Percentiles rank a stretch among this genome's conserved stretches.
phyloP scores from a whole-genome alignment of 2,329 filamentous ascomycete genomes.

The Xylariaceae sp. region DNA sequence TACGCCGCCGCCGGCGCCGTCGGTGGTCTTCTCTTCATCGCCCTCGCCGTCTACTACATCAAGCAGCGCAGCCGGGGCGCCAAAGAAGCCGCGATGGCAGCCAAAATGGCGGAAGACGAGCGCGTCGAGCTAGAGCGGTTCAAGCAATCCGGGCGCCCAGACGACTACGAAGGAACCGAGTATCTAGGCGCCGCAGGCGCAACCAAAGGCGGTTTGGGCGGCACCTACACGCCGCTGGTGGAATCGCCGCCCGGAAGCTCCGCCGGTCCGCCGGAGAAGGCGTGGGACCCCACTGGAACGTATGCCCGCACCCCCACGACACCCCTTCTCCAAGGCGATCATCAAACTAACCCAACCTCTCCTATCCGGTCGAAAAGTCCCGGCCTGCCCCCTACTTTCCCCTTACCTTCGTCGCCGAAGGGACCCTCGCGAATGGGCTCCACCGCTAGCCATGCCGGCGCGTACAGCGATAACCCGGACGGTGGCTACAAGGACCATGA shows the following conservation, averaged over 20 bases:
- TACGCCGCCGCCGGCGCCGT: conserved; percentile 46
- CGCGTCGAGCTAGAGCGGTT: conserved; percentile 48
- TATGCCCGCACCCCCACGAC: background rate
- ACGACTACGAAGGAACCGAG: conserved; percentile 27
- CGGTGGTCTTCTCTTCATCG: conserved; percentile 31
- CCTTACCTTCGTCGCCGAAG: conserved; percentile 23
- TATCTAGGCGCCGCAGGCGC: conserved; percentile 10
- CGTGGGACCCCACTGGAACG: conserved; percentile 19
- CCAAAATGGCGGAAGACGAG: conserved; percentile 42
- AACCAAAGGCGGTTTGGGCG: conserved; percentile 12
- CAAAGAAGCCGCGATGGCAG: conserved; percentile 45
- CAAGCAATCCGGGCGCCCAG: conserved; percentile 42
- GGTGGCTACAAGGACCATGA: conserved; percentile 2
- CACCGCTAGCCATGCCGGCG: conserved; percentile 23
- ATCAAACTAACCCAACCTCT: conserved; percentile 10
- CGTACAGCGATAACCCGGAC: conserved; percentile 10
- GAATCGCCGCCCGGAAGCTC: conserved; percentile 22
- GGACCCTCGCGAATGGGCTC: conserved; percentile 29
- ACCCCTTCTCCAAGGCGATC: conserved; percentile 15
- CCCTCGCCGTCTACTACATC: conserved; percentile 49
- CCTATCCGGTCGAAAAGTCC: conserved; percentile 22
- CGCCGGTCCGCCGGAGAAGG: conserved; percentile 17
- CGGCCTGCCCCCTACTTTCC: conserved; percentile 22
- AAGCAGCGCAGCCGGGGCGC: conserved; percentile 49
- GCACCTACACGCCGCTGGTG: conserved; percentile 17